Evolutionary conservation across 2,329 filamentous ascomycete genomes (phyloP), one percentile per base, ranked within the genome.

Genomic region (Diaporthe velutina): DNA sequence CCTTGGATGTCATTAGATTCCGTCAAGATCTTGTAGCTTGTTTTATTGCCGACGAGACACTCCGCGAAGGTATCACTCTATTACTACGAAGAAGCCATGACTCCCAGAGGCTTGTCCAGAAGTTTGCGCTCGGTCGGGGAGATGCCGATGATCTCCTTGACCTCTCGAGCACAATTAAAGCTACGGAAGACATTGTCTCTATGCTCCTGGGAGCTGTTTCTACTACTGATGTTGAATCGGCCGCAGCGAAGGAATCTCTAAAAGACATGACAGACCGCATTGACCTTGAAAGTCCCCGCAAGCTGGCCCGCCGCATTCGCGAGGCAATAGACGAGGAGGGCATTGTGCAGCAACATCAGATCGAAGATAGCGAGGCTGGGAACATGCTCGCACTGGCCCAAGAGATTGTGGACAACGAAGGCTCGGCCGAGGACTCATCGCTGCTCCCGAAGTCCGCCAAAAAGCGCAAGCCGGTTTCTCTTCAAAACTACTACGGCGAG

Each of bases 301-400:
- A 90, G 55, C 89, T 98, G 6, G 94, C 96, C 2, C 84, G 86
- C 30, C 90, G 89, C 30, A 98, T 99, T 74, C 85, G 90, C 67
- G 87, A 90, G 3, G 93, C 96, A 5, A 98, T 99, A 74, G 97
- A 99, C 79, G 97, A 98, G 84, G 96, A 98, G 77, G 95, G 95
- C 0, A 86, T 98, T n/a, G 88, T 92, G 22, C 91, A 94, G 78
- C 93, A 94, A 79, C 96, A 98, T 79, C 90, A 93, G 48, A 88
- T 93, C 1, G 92, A 97, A 78, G 92, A 96, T 76, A 91, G 89
- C 70, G 91, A 94, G 77, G 91, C 92, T 0, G 90, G 88, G 28
- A 90, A 93, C 75, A 91, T 97, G 79, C 90, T 94, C 33, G 90
- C 90, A 1, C 86, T 98, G 64, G 95, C 95, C 8, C 90, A 95